Base-by-base conservation (phyloP, 805 yeast genomes). In the Brettanomyces sp. region DNA sequence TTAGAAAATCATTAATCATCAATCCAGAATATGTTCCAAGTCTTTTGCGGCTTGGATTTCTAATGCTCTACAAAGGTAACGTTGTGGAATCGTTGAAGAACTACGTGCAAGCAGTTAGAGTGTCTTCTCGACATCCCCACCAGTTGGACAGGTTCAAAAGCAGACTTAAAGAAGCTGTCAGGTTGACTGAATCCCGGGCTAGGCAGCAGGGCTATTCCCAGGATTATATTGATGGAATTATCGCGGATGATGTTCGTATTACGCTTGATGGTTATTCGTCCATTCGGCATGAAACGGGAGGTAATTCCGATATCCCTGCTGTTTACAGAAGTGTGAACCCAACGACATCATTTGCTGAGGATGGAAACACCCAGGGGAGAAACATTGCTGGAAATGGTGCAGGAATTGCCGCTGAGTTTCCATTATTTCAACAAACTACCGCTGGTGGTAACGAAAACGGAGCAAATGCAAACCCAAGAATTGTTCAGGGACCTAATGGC, bases 11-110 rank as follows among this genome's bases (percentile, higher is more conserved):
- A 4, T 47, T 63, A 5, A 55, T 54, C 11, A 39, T 67, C 1
- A 58, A 62, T 22, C 65, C 69, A 0, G 57, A 55, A 5, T 67
- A 61, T 49, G 60, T 69, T 30, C 66, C 70, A n/a, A 67, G 69
- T 13, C 59, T 66, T 53, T 59, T 69, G 22, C 57, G 73, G 44
- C 47, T 68, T 5, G 76, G 60, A 3, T 70, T 63, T 46, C 48
- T 63, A 44, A 56, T 56, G 30, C 45, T 70, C 14, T 59, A 62
- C 41, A 55, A 62, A 46, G 73, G 73, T 3, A 56, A 67, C 42
- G 62, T 70, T 0, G 48, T 60, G 12, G 59, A 58, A n/a, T 57
- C 72, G 8, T 51, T 69, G 11, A 60, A 63, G 45, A 54, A 58
- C 25, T 70, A 70, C 47, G 67, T 62, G 21, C 56, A 54, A 44